Evolutionary conservation across 1,284 basidiomycete genomes (phyloP).

Genomic region (Leccinum fuscescens): DNA sequence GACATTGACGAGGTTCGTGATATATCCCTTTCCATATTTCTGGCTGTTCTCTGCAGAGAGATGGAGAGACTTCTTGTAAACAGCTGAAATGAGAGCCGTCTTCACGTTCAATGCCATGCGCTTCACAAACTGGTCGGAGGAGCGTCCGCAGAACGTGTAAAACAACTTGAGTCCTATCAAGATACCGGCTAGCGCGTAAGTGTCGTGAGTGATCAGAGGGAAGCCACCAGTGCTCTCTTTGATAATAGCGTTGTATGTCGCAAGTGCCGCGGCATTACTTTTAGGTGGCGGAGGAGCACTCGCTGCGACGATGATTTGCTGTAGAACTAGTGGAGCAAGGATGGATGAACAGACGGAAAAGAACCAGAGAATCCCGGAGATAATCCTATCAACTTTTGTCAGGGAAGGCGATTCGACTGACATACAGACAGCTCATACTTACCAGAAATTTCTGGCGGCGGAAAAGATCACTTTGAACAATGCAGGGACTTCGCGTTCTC

Average conservation of each 20-base stretch:
- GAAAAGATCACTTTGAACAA: conserved; percentile 22
- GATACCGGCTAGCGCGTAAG: conserved; percentile 24
- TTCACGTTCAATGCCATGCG: conserved; percentile 31
- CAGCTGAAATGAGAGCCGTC: conserved; percentile 29
- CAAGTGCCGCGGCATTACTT: conserved; percentile 22
- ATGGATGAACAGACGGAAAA: conserved; percentile 23
- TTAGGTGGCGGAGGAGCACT: conserved; percentile 19
- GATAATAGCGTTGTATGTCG: conserved; percentile 20
- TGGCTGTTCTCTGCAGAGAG: conserved; percentile 28
- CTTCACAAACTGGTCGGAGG: conserved; percentile 31
- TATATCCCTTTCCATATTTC: conserved; percentile 28
- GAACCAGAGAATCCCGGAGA: conserved; percentile 30
- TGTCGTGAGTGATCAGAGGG: conserved; percentile 27
- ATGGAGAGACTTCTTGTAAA: conserved; percentile 32
- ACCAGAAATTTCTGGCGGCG: conserved; percentile 18
- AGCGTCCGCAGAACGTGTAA: conserved; percentile 26
- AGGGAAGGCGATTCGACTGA: neutral
- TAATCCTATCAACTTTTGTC: conserved; percentile 17
- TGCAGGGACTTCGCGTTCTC: conserved; percentile 10
- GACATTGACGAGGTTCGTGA: conserved; percentile 33
- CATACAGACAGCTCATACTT: neutral
- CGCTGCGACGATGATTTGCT: conserved; percentile 29
- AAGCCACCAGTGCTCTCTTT: conserved; percentile 26
- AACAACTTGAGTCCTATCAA: conserved; percentile 27
- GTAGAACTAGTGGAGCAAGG: conserved; percentile 25